Evolutionary conservation across 2,329 filamentous ascomycete species (phyloP).

Genomic region (Neurospora sp.): DNA sequence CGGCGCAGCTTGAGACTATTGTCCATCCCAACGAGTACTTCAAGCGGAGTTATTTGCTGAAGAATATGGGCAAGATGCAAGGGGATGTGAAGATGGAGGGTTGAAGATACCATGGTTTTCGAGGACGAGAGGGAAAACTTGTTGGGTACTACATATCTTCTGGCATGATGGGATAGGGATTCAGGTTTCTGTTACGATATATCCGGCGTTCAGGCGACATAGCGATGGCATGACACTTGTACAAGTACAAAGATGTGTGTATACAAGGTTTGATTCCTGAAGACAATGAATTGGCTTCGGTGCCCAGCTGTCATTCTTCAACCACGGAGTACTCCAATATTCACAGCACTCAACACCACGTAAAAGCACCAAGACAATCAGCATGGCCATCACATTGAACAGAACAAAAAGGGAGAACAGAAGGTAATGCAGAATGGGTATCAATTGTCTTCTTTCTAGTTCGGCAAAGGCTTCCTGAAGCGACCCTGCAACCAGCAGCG

Average conservation of each 20-base stretch:
- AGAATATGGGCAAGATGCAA: slow-evolving; percentile 62
- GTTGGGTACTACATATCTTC: background rate
- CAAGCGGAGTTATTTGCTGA: slow-evolving; percentile 84
- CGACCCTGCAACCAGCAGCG: slow-evolving; percentile 88
- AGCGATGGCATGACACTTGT: background rate
- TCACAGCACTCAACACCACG: background rate
- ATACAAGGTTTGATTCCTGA: background rate
- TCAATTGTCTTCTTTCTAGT: slow-evolving; percentile 31
- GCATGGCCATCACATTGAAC: background rate
- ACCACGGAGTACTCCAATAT: too few relatives aligned
- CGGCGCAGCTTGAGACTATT: slow-evolving; percentile 82
- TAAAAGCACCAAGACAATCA: background rate
- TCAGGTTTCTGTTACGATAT: background rate
- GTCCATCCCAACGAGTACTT: slow-evolving; percentile 98
- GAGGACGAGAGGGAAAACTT: background rate
- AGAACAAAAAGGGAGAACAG: background rate
- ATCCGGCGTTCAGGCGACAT: background rate
- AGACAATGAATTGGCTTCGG: too few relatives aligned
- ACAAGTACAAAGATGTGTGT: background rate
- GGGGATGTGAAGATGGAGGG: slow-evolving; percentile 21
- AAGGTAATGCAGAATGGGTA: background rate
- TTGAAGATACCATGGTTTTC: background rate
- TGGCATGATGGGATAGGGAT: background rate
- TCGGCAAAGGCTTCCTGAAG: slow-evolving; percentile 45
- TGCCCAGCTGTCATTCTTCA: background rate